Percentiles rank a stretch among this genome's conserved stretches.
Evolutionary conservation across 768 basidiomycete species (phyloP).

Genomic region (Naganishia kalamii): DNA sequence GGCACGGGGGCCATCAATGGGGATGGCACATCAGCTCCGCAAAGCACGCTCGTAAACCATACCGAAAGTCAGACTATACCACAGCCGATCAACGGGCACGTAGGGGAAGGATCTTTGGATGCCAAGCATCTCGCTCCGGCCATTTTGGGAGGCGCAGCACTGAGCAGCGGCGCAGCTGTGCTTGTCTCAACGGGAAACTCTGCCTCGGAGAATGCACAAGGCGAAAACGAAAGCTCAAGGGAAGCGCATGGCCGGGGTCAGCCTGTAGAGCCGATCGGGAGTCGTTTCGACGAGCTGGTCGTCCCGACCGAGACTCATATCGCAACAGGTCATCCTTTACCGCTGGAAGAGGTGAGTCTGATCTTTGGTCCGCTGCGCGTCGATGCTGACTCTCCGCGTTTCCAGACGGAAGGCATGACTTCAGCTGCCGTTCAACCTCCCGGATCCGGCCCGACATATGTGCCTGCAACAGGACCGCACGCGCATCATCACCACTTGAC

Average conservation of each 20-base stretch:
- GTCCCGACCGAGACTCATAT: background rate
- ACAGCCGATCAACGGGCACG: background rate
- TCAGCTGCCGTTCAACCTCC: slow-evolving; percentile 90
- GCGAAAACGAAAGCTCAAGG: background rate
- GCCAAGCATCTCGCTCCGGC: background rate
- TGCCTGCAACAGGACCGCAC: slow-evolving; percentile 38
- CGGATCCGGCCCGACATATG: slow-evolving; percentile 59
- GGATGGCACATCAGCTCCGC: background rate
- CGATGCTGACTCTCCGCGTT: background rate
- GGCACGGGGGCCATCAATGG: background rate
- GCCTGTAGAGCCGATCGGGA: background rate
- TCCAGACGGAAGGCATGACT: slow-evolving; percentile 68
- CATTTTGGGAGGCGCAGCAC: background rate
- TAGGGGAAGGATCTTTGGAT: background rate
- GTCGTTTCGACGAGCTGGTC: background rate
- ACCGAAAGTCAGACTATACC: background rate
- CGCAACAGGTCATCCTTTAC: slow-evolving; percentile 3
- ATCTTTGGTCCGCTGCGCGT: background rate
- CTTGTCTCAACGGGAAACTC: background rate
- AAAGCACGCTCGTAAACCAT: background rate
- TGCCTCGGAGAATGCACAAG: too few relatives aligned
- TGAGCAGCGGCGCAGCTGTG: background rate
- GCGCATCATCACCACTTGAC: slow-evolving; percentile 48
- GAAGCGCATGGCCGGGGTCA: background rate
- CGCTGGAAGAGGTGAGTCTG: slow-evolving; percentile 18